These are phyloP conservation scores for Boletales sp. DNA, from an alignment of 768 basidiomycete species.

Conservation along the genomic window DNA sequence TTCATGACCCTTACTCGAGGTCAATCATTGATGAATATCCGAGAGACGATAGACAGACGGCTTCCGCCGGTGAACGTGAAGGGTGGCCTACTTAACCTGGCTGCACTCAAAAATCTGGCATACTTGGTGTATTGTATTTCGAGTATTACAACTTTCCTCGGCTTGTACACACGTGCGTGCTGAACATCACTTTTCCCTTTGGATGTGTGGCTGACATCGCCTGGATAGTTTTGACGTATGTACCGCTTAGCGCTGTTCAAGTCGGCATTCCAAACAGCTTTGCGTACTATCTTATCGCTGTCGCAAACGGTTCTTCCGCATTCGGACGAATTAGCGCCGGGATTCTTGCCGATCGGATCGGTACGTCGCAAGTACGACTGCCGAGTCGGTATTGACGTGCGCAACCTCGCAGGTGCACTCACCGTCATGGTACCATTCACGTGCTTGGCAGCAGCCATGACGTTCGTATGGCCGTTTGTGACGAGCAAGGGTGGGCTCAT, in stretches of 20 bases:
- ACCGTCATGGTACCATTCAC: conserved; percentile 70
- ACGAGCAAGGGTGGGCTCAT: conserved; percentile 43
- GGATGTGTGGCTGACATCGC: not conserved
- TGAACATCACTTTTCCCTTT: not conserved
- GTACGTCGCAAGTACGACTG: conserved; percentile 27
- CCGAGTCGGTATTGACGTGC: not conserved
- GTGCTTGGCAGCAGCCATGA: conserved; percentile 50
- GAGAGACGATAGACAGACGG: conserved; percentile 39
- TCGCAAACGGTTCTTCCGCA: conserved; percentile 64
- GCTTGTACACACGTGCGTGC: conserved; percentile 59
- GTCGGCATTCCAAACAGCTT: conserved; percentile 49
- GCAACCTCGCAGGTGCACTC: conserved; percentile 45
- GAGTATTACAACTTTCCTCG: conserved; percentile 57
- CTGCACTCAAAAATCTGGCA: conserved; percentile 42
- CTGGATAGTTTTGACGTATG: conserved; percentile 59
- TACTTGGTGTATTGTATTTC: conserved; percentile 60
- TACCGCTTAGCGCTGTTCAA: conserved; percentile 53
- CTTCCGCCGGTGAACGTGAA: conserved; percentile 50
- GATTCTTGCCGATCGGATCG: conserved; percentile 49
- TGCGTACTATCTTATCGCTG: conserved; percentile 61
- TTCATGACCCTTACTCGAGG: not conserved
- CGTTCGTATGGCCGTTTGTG: conserved; percentile 71
- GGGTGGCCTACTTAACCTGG: conserved; percentile 57
- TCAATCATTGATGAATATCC: not conserved
- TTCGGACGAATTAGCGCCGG: conserved; percentile 60